phyloP scores from a whole-genome alignment of 768 basidiomycete genomes.

The Artomyces pyxidatus region DNA sequence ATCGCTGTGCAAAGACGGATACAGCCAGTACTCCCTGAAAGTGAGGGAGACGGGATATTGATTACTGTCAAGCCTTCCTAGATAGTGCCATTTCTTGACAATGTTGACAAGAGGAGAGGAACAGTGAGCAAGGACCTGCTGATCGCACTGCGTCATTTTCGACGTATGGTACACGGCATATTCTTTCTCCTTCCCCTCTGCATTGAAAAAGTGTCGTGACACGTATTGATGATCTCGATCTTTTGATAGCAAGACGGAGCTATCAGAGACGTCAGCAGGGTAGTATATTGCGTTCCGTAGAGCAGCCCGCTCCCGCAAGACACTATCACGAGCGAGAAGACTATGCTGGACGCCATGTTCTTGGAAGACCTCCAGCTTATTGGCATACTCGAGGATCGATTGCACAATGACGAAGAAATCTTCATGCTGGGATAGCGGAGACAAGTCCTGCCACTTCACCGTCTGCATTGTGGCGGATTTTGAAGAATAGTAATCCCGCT shows the following conservation, averaged over 20 bases:
- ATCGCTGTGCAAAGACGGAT: too few relatives aligned
- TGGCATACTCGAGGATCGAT: background rate
- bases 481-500: background rate
- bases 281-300: constrained; percentile 3
- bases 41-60: too few relatives aligned
- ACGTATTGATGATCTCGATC: too few relatives aligned
- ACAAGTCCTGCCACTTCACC: constrained; percentile 1
- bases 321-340: background rate
- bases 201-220: background rate
- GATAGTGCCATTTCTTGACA: background rate
- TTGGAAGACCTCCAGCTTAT: background rate
- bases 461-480: too few relatives aligned
- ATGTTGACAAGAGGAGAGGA: background rate
- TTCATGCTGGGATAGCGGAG: constrained; percentile 3
- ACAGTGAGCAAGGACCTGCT: background rate
- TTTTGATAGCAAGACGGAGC: too few relatives aligned
- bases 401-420: background rate
- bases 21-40: too few relatives aligned
- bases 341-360: background rate
- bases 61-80: background rate
- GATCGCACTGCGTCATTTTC: background rate
- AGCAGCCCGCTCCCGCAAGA: background rate
- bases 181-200: background rate
- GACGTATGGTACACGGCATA: background rate
- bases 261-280: too few relatives aligned